These are phyloP conservation scores for Fusarium torulosum DNA, from an alignment of 2,329 filamentous ascomycete genomes.

Conservation along the genomic window DNA sequence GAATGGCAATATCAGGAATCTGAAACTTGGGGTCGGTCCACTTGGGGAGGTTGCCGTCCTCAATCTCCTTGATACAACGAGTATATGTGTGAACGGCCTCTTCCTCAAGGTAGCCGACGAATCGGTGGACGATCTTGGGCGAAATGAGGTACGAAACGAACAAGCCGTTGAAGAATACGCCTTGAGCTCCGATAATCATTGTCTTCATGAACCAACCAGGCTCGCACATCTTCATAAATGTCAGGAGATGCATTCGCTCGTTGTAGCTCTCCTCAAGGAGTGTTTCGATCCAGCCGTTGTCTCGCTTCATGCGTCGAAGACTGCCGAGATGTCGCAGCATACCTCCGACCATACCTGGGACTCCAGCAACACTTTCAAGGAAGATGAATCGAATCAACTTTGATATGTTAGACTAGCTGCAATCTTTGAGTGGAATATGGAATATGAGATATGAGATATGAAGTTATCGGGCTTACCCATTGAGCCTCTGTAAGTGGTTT, in stretches of 20 bases:
- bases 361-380: constrained; percentile 92
- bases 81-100: constrained; percentile 98
- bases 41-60: constrained; percentile 82
- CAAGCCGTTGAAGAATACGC: constrained; percentile 95
- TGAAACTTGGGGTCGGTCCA: constrained; percentile 78
- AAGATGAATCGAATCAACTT: constrained; percentile 87
- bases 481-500: constrained; percentile 83
- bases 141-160: constrained; percentile 90
- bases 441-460: not conserved
- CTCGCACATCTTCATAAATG: constrained; percentile 88
- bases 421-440: not conserved
- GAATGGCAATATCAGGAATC: constrained; percentile 88
- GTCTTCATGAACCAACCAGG: constrained; percentile 87
- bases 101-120: constrained; percentile 97
- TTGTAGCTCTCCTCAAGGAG: constrained; percentile 92
- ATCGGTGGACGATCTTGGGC: constrained; percentile 90
- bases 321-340: constrained; percentile 92
- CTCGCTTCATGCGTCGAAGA: constrained; percentile 85
- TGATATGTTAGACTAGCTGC: constrained; percentile 25
- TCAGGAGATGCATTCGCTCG: constrained; percentile 92
- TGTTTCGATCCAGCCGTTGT: constrained; percentile 97
- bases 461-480: constrained; percentile 70
- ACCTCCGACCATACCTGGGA: constrained; percentile 96
- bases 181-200: constrained; percentile 92
- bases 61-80: constrained; percentile 86